Evolutionary conservation across 192 early-diverging fungal species (phyloP).

Genomic region (Linnemannia hyalina): DNA sequence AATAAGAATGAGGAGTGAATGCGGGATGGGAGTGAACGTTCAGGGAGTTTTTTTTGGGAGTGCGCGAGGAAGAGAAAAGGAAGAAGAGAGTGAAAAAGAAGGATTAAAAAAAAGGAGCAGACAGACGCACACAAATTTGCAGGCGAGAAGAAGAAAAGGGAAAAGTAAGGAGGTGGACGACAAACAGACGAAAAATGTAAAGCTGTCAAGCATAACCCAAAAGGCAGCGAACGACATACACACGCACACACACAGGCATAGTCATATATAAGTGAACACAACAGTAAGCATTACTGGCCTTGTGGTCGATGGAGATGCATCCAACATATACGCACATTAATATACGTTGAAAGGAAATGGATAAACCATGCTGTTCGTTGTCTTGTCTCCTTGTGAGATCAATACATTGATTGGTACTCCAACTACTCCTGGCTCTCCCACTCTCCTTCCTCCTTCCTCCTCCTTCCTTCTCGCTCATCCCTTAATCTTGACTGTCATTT

Average conservation of each 20-base stretch:
- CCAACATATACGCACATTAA: no score
- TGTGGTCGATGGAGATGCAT: no score
- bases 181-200: background rate
- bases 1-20: background rate
- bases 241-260: no score
- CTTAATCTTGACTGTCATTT: no score
- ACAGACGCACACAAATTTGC: background rate
- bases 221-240: background rate
- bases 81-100: background rate
- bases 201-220: background rate
- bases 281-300: no score
- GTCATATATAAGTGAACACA: no score
- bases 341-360: background rate
- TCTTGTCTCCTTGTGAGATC: no score
- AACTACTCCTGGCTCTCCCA: no score
- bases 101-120: background rate
- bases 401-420: no score
- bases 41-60: background rate
- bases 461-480: no score
- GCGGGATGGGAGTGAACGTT: background rate
- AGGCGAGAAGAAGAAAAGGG: background rate
- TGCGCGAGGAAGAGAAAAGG: background rate
- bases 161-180: background rate
- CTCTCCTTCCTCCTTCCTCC: no score
- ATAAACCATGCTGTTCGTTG: background rate